Evolutionary conservation across 2,329 filamentous ascomycete species (phyloP).

Genomic region (Annulohypoxylon truncatum): DNA sequence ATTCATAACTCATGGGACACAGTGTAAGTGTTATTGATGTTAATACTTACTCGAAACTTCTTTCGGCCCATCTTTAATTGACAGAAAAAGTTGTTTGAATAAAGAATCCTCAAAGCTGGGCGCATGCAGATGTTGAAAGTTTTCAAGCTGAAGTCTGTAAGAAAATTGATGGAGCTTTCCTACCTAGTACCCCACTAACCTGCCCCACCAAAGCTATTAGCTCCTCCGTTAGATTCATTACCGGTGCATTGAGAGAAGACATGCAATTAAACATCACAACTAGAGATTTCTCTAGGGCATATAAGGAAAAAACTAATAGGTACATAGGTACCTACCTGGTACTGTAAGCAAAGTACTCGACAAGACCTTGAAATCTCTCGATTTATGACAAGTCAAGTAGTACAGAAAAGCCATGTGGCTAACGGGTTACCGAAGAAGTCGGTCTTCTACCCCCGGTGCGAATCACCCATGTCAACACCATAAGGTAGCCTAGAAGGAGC

Average conservation of each 20-base stretch:
- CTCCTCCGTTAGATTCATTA: conserved; percentile 13
- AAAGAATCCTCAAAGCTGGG: conserved; percentile 5
- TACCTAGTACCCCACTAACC: conserved; percentile 1
- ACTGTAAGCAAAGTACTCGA: not conserved
- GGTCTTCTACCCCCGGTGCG: no score
- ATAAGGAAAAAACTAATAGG: not conserved
- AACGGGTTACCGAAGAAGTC: no score
- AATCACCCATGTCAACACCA: not conserved
- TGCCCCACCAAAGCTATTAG: conserved; percentile 34
- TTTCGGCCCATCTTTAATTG: conserved; percentile 45
- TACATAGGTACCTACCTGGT: no score
- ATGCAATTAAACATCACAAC: not conserved
- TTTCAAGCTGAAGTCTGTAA: conserved; percentile 23
- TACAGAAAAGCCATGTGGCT: not conserved
- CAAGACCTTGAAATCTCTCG: no score
- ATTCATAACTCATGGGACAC: not conserved
- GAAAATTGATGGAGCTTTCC: conserved; percentile 1
- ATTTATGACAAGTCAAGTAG: not conserved
- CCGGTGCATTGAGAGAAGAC: conserved; percentile 9
- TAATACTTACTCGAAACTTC: conserved; percentile 44
- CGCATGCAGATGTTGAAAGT: conserved; percentile 21
- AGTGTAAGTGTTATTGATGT: not conserved
- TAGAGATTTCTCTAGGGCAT: not conserved
- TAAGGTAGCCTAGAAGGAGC: not conserved
- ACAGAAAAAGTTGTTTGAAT: conserved; percentile 12